phyloP scores from a whole-genome alignment of 495 filamentous ascomycete species.

The Platismatia glauca region DNA sequence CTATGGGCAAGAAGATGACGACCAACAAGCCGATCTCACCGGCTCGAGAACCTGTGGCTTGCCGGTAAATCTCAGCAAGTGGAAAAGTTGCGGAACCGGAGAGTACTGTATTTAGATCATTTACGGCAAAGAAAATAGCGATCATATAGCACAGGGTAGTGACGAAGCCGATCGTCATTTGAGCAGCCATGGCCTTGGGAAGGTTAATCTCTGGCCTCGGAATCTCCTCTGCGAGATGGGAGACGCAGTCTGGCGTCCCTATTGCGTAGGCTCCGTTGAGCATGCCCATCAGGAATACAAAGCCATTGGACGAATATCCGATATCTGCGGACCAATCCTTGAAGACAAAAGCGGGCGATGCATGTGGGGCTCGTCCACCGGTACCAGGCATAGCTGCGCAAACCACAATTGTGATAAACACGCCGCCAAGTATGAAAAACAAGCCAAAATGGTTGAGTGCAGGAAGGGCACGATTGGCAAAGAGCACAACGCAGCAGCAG shows the following conservation, averaged over 20 bases:
- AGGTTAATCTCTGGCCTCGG: conserved; percentile 45
- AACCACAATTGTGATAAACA: conserved; percentile 63
- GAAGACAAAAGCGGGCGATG: conserved; percentile 53
- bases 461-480: conserved; percentile 59
- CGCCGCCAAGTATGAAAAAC: conserved; percentile 59
- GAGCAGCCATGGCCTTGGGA: conserved; percentile 44
- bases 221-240: conserved; percentile 77
- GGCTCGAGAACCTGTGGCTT: conserved; percentile 59
- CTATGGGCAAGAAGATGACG: conserved; percentile 54
- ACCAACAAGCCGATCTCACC: conserved; percentile 51
- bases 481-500: conserved; percentile 54
- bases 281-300: conserved; percentile 72
- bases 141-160: conserved; percentile 43
- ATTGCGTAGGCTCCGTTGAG: conserved; percentile 80
- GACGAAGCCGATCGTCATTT: conserved; percentile 42
- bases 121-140: conserved; percentile 44
- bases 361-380: conserved; percentile 36
- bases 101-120: conserved; percentile 32
- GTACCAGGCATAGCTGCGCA: conserved; percentile 62
- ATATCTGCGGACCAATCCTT: conserved; percentile 53
- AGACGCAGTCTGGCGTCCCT: conserved; percentile 65
- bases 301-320: conserved; percentile 56
- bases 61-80: conserved; percentile 65
- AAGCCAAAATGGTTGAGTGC: conserved; percentile 56
- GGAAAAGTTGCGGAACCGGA: conserved; percentile 51